Percentiles rank a stretch among this genome's conserved stretches.
Conservation (phyloP, 371 early-diverging fungal species). For the Fennellomyces sp. region DNA sequence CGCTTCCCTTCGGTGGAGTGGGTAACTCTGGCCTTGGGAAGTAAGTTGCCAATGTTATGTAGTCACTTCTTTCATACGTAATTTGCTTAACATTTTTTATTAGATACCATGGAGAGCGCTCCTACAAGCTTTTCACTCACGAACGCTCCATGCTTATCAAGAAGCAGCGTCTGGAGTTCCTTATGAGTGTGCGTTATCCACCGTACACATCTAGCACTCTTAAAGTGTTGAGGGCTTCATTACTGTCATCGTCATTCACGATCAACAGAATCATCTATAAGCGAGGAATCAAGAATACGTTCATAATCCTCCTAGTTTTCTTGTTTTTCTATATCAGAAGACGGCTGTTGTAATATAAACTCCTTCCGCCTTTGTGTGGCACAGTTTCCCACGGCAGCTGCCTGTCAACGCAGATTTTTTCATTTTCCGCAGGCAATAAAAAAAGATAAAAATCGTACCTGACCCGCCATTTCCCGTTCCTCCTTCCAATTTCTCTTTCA, state of each 20-base stretch:
- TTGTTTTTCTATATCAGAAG: constrained; percentile 10
- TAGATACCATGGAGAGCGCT: constrained; percentile 83
- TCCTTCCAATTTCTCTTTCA: background rate
- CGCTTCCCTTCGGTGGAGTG: constrained; percentile 93
- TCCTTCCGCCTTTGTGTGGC: background rate
- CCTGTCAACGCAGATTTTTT: background rate
- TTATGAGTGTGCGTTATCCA: constrained; percentile 58
- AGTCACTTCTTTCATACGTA: no score
- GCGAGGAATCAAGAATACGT: constrained; percentile 10
- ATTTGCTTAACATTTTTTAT: no score
- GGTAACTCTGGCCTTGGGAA: constrained; percentile 88
- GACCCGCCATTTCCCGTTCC: background rate
- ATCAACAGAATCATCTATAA: constrained; percentile 25
- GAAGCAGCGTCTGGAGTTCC: constrained; percentile 40
- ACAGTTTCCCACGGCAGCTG: background rate
- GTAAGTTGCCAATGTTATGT: no score
- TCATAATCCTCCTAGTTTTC: constrained; percentile 6
- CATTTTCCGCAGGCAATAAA: background rate
- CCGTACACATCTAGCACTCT: constrained; percentile 56
- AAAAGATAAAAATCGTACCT: background rate
- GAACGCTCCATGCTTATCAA: constrained; percentile 61
- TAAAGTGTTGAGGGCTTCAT: constrained; percentile 30
- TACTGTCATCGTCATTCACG: constrained; percentile 39
- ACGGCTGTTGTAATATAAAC: constrained; percentile 2
- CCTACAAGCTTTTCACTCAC: constrained; percentile 80